phyloP scores from a whole-genome alignment of 2,329 filamentous ascomycete species.

The Arachnopeziza araneosa region DNA sequence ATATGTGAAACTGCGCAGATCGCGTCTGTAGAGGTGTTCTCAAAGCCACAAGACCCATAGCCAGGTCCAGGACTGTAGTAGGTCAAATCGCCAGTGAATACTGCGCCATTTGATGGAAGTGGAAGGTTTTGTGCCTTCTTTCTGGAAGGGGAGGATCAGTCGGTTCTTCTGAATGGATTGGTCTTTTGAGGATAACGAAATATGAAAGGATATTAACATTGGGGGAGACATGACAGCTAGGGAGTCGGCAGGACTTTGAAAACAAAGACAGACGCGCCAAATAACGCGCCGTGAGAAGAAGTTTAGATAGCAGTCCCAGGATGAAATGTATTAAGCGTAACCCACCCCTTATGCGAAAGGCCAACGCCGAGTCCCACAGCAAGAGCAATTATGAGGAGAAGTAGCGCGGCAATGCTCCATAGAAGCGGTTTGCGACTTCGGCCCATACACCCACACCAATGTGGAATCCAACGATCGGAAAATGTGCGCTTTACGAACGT shows the following conservation, averaged over 20 bases:
- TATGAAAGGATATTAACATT: background rate
- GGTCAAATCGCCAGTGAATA: constrained; percentile 59
- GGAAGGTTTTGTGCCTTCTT: constrained; percentile 38
- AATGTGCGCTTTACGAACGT: constrained; percentile 4
- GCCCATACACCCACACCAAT: constrained; percentile 7
- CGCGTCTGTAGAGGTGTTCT: constrained; percentile 46
- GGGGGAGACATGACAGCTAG: background rate
- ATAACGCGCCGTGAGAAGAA: background rate
- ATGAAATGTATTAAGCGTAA: constrained; percentile 14
- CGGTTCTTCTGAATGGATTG: background rate
- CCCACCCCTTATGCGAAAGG: background rate
- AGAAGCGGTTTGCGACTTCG: constrained; percentile 10
- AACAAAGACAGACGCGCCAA: constrained; percentile 2
- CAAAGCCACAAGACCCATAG: constrained; percentile 64
- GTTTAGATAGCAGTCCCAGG: constrained; percentile 7
- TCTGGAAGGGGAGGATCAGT: constrained; percentile 12
- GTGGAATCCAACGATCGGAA: constrained; percentile 7
- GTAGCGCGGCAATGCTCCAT: constrained; percentile 11
- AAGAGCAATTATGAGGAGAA: constrained; percentile 29
- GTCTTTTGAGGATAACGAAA: background rate
- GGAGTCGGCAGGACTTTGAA: background rate
- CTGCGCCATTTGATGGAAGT: constrained; percentile 44
- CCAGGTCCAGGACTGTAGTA: constrained; percentile 60
- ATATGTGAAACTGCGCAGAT: constrained; percentile 62
- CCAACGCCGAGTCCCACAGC: constrained; percentile 32